These are phyloP conservation scores for Candida hispaniensis DNA, from an alignment of 805 yeast species.

Conservation along the genomic window DNA sequence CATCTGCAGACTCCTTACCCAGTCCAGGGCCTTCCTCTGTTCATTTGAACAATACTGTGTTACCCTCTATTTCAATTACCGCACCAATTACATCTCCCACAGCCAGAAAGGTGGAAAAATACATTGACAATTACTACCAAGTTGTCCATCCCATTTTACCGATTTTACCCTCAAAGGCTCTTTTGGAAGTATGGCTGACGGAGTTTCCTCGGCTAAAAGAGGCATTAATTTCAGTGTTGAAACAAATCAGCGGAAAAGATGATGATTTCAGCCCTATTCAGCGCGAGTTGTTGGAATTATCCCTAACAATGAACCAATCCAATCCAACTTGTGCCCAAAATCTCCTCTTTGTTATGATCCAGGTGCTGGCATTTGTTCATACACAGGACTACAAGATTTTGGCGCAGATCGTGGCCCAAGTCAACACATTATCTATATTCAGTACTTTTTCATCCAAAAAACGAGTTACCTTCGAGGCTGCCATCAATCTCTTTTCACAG, in stretches of 20 bases:
- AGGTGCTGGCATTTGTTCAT: slow-evolving; percentile 28
- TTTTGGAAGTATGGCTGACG: slow-evolving; percentile 22
- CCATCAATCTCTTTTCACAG: slow-evolving; percentile 6
- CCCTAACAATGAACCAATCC: slow-evolving; percentile 11
- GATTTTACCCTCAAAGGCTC: slow-evolving; percentile 27
- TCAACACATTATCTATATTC: slow-evolving; percentile 18
- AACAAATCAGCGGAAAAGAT: slow-evolving; percentile 13
- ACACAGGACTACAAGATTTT: slow-evolving; percentile 28
- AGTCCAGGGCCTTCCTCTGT: too few species aligned
- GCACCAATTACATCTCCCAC: slow-evolving; percentile 9
- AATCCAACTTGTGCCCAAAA: slow-evolving; percentile 14
- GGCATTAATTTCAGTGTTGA: slow-evolving; percentile 10
- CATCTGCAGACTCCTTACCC: too few species aligned
- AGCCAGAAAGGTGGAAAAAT: slow-evolving; percentile 25
- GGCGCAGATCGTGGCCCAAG: slow-evolving; percentile 30
- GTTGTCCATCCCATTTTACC: slow-evolving; percentile 33
- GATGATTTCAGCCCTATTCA: slow-evolving; percentile 11
- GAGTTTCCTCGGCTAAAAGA: slow-evolving; percentile 21
- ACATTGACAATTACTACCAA: slow-evolving; percentile 30
- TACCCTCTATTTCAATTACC: slow-evolving; percentile 10
- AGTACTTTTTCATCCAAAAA: slow-evolving; percentile 2
- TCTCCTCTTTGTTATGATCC: slow-evolving; percentile 28
- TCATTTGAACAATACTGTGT: too few species aligned
- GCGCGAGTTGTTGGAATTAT: slow-evolving; percentile 10
- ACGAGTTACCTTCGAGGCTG: slow-evolving; percentile 12